A percentile compares a stretch with the other conserved stretches of the same genome.
These are phyloP conservation scores for Kwoniella shivajii DNA, from an alignment of 1,284 basidiomycete species.

Conservation along the genomic window DNA sequence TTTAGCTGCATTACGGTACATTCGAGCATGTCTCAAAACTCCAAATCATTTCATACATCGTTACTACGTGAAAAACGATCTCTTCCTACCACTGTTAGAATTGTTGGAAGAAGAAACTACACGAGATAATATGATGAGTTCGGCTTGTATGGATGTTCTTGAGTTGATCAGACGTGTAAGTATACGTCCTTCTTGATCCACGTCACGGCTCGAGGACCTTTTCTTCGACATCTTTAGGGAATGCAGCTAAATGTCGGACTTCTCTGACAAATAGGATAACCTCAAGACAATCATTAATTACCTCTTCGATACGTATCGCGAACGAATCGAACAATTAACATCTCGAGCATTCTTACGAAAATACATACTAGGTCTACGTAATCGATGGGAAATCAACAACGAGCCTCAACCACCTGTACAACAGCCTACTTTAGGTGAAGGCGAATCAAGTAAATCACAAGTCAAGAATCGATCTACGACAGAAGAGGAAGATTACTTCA, in stretches of 20 bases:
- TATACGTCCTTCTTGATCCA: slow-evolving; percentile 6
- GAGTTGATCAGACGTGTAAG: slow-evolving; percentile 82
- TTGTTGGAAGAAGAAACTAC: slow-evolving; percentile 77
- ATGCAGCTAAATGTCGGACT: too few relatives aligned
- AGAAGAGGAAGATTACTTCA: slow-evolving; percentile 85
- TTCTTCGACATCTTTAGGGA: too few relatives aligned
- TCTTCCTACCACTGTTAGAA: slow-evolving; percentile 79
- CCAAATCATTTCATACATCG: slow-evolving; percentile 84
- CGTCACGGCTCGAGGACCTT: slow-evolving; percentile 1
- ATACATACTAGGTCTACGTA: slow-evolving; percentile 61
- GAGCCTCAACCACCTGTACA: slow-evolving; percentile 63
- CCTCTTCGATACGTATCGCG: slow-evolving; percentile 77
- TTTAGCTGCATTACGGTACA: slow-evolving; percentile 84
- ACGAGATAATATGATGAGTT: slow-evolving; percentile 88
- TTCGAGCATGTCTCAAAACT: slow-evolving; percentile 79
- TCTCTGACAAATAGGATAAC: slow-evolving; percentile 84
- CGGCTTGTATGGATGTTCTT: slow-evolving; percentile 93
- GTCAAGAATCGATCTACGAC: slow-evolving; percentile 58
- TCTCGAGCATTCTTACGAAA: slow-evolving; percentile 51
- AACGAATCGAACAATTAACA: slow-evolving; percentile 67
- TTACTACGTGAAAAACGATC: slow-evolving; percentile 81
- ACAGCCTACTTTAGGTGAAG: slow-evolving; percentile 42
- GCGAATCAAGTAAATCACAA: slow-evolving; percentile 58
- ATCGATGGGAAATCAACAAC: slow-evolving; percentile 87
- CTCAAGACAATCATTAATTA: slow-evolving; percentile 79